Conservation (phyloP, 2,329 filamentous ascomycete species). For the Colletotrichum sp. region DNA sequence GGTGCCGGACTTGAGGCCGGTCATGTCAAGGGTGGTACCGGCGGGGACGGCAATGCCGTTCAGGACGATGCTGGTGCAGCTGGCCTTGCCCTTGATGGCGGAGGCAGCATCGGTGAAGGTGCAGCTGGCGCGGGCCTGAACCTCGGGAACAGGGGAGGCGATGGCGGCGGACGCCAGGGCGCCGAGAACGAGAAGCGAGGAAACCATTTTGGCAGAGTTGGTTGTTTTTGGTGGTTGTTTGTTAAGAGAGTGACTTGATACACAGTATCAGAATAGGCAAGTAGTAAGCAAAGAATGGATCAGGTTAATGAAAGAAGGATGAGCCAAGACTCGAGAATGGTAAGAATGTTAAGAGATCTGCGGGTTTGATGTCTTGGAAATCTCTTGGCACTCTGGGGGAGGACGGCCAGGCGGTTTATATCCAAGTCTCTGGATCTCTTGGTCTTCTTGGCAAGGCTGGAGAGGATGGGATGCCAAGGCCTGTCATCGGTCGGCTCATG, state of each 20-base stretch:
- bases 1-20: constrained; percentile 54
- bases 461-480: background rate
- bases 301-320: constrained; percentile 2
- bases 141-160: constrained; percentile 24
- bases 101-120: constrained; percentile 58
- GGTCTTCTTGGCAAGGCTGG: background rate
- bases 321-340: constrained; percentile 16
- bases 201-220: constrained; percentile 8
- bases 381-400: constrained; percentile 16
- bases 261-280: constrained; percentile 7
- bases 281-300: background rate
- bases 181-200: constrained; percentile 28
- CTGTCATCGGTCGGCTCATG: background rate
- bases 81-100: constrained; percentile 52
- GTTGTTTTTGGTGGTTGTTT: background rate
- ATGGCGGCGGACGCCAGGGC: constrained; percentile 30
- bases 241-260: constrained; percentile 9
- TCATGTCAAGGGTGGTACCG: constrained; percentile 63
- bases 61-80: constrained; percentile 60
- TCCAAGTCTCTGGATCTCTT: constrained; percentile 13
- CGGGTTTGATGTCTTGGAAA: constrained; percentile 10
- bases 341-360: constrained; percentile 17
- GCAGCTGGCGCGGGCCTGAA: constrained; percentile 39
- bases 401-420: constrained; percentile 17
- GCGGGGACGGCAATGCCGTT: constrained; percentile 60